Evolutionary conservation across 2,329 filamentous ascomycete species (phyloP).

Genomic region (Phaeophleospora eucalypticola): DNA sequence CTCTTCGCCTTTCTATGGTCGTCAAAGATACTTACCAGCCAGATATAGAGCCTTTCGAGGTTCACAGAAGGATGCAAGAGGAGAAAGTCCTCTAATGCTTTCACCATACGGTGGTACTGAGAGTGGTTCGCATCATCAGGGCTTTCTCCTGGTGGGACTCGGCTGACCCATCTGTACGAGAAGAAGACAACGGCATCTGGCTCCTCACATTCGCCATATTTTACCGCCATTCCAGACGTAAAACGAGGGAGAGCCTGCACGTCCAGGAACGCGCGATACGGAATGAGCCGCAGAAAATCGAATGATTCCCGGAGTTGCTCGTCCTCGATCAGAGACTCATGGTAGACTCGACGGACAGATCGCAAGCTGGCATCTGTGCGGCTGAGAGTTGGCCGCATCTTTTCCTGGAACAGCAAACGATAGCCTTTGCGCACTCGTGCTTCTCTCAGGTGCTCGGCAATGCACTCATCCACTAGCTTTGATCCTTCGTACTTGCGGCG

Average conservation of each 20-base stretch:
- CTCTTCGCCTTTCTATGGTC: neutral
- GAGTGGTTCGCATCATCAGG: conserved; percentile 3
- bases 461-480: neutral
- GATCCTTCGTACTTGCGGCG: neutral
- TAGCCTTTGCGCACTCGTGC: conserved; percentile 4
- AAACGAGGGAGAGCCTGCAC: conserved; percentile 3
- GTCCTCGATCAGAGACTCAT: neutral
- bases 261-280: conserved; percentile 1
- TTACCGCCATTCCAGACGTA: conserved; percentile 4
- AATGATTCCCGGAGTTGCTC: neutral
- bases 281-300: conserved; percentile 4
- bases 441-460: neutral
- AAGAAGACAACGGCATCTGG: conserved; percentile 4
- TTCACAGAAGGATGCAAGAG: neutral
- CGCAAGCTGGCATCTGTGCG: neutral
- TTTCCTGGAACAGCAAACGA: conserved; percentile 5
- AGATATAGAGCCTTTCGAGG: neutral
- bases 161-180: conserved; percentile 7
- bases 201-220: neutral
- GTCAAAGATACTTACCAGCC: neutral
- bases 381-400: conserved; percentile 3
- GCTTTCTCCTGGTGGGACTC: neutral
- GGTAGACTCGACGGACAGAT: neutral
- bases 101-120: conserved; percentile 1
- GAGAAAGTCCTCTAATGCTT: neutral